Conservation (phyloP, 176 grass and related monocot genomes). For the Ananas comosus region DNA sequence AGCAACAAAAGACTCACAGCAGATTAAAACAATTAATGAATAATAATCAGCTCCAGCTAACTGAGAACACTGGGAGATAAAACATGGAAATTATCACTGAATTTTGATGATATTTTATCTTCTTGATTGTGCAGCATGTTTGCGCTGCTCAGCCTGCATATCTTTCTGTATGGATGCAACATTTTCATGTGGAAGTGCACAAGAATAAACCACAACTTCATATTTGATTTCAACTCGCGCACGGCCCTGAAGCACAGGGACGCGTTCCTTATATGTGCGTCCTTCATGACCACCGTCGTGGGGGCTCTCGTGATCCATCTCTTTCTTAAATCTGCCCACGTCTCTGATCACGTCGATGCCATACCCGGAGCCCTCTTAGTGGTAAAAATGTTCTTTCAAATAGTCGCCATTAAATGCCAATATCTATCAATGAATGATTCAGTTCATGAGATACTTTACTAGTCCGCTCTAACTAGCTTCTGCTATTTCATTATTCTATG, state of each 20-base stretch:
- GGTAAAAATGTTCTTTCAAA: conserved; percentile 20
- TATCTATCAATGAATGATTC: background rate
- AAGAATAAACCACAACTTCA: conserved; percentile 83
- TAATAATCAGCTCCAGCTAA: background rate
- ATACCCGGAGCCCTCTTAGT: conserved; percentile 63
- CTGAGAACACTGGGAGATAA: background rate
- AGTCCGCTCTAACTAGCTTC: background rate
- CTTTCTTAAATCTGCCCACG: conserved; percentile 41
- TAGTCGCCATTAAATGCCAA: background rate
- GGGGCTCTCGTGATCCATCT: conserved; percentile 58
- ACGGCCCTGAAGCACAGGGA: conserved; percentile 71
- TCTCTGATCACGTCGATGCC: conserved; percentile 34
- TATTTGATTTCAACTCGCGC: conserved; percentile 59
- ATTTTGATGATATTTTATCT: background rate
- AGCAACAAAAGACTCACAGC: no score
- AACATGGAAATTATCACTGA: no score
- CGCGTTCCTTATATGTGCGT: conserved; percentile 74
- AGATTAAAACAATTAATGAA: no score
- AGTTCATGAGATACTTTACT: no score
- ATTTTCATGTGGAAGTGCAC: conserved; percentile 76
- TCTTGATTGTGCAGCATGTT: conserved; percentile 57
- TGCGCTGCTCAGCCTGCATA: conserved; percentile 76
- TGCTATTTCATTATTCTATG: background rate
- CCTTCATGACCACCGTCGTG: conserved; percentile 69
- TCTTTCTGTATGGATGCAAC: conserved; percentile 91